phyloP scores from a whole-genome alignment of 2,329 filamentous ascomycete genomes.

The Fusarium coffeatum region DNA sequence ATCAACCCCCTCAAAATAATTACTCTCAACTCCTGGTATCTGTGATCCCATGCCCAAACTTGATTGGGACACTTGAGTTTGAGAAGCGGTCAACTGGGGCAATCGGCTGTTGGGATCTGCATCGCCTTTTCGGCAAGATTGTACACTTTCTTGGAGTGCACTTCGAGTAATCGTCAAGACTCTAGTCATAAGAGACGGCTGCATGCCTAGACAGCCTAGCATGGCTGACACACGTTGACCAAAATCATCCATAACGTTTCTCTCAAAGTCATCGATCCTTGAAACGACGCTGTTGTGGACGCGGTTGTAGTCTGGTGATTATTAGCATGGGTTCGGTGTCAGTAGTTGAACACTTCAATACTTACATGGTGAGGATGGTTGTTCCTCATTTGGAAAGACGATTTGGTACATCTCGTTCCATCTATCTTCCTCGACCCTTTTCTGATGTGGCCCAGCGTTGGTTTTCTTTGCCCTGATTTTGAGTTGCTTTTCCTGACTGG shows the following conservation, averaged over 20 bases:
- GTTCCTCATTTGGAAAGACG: constrained; percentile 24
- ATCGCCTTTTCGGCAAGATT: neutral
- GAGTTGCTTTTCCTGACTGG: constrained; percentile 10
- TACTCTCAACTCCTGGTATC: neutral
- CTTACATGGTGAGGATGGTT: constrained; percentile 29
- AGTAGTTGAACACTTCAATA: constrained; percentile 9
- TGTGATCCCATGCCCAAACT: neutral
- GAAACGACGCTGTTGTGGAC: neutral
- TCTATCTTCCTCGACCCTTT: constrained; percentile 26
- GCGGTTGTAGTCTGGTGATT: constrained; percentile 15
- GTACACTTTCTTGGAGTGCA: constrained; percentile 6
- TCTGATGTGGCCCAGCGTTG: neutral
- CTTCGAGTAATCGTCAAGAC: neutral
- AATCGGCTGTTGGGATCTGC: neutral
- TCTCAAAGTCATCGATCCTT: constrained; percentile 2
- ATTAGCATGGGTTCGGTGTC: constrained; percentile 3
- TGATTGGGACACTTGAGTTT: neutral
- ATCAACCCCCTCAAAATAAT: neutral
- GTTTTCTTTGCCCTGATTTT: constrained; percentile 6
- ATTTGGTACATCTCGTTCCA: constrained; percentile 28
- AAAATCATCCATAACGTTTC: constrained; percentile 5
- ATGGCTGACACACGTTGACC: neutral
- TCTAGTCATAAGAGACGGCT: neutral
- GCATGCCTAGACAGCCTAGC: neutral
- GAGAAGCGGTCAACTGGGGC: neutral